These are phyloP conservation scores for Oropetium thomaeum DNA, from an alignment of 176 grass and related monocot species.

Conservation along the genomic window DNA sequence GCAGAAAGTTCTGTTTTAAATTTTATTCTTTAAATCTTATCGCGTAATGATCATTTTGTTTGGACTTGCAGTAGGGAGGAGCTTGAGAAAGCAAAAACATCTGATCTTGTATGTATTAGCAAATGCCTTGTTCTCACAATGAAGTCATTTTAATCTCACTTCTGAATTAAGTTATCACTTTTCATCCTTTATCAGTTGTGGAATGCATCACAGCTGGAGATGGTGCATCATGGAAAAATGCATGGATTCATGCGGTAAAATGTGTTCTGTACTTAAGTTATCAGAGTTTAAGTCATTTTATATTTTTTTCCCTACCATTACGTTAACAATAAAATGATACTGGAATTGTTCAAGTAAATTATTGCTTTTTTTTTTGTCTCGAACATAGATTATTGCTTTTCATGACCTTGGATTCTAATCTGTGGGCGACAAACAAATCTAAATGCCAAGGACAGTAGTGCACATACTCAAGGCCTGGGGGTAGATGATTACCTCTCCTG, in stretches of 20 bases:
- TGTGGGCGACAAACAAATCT: background rate
- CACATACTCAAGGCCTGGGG: background rate
- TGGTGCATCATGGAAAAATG: slow-evolving; percentile 92
- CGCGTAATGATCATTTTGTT: slow-evolving; percentile 23
- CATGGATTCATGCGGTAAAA: slow-evolving; percentile 95
- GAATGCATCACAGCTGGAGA: slow-evolving; percentile 97
- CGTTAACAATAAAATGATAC: background rate
- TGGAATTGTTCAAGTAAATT: background rate
- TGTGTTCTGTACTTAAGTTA: slow-evolving; percentile 4
- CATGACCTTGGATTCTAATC: background rate
- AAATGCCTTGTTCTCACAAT: slow-evolving; percentile 7
- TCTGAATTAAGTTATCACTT: slow-evolving; percentile 11
- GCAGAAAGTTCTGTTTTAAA: background rate
- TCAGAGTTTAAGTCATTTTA: background rate
- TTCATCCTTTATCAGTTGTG: slow-evolving; percentile 57
- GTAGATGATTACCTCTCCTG: background rate
- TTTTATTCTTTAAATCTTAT: background rate
- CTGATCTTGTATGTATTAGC: slow-evolving; percentile 66
- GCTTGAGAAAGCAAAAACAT: slow-evolving; percentile 87
- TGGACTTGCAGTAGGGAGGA: slow-evolving; percentile 65
- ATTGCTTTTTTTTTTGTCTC: too few relatives aligned
- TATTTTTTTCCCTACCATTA: background rate
- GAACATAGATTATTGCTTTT: background rate
- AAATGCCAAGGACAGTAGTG: background rate
- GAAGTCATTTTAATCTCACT: slow-evolving; percentile 11